Percentiles rank a stretch among this genome's conserved stretches.
These are phyloP conservation scores for Deakozyma indianensis DNA, from an alignment of 805 yeast genomes.

Conservation along the genomic window DNA sequence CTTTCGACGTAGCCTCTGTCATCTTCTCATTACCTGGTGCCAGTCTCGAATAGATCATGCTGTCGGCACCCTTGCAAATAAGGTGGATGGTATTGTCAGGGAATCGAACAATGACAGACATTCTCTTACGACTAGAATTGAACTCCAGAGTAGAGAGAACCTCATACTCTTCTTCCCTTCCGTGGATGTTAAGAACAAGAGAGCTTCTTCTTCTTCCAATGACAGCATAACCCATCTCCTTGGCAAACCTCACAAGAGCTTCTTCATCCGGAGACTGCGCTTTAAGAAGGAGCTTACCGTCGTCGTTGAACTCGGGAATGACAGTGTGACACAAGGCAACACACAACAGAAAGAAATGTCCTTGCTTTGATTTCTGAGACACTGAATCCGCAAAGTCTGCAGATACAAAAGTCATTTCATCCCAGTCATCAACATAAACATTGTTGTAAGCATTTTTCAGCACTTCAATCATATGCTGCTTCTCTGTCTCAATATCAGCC, in stretches of 20 bases:
- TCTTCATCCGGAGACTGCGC: slow-evolving; percentile 81
- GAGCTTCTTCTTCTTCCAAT: slow-evolving; percentile 37
- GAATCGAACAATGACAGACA: slow-evolving; percentile 52
- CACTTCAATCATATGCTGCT: slow-evolving; percentile 31
- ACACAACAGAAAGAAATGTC: slow-evolving; percentile 46
- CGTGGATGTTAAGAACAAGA: slow-evolving; percentile 30
- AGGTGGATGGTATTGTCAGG: slow-evolving; percentile 30
- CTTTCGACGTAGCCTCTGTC: slow-evolving; percentile 39
- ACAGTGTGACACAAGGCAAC: slow-evolving; percentile 67
- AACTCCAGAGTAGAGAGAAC: slow-evolving; percentile 47
- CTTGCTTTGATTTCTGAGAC: slow-evolving; percentile 30
- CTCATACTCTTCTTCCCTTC: slow-evolving; percentile 30
- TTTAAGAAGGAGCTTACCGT: slow-evolving; percentile 35
- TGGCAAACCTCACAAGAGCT: slow-evolving; percentile 62
- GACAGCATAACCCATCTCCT: slow-evolving; percentile 57
- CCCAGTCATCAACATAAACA: slow-evolving; percentile 26
- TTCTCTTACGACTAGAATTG: slow-evolving; percentile 59
- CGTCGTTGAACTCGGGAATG: slow-evolving; percentile 36
- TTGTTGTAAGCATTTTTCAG: slow-evolving; percentile 25
- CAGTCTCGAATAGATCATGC: slow-evolving; percentile 41
- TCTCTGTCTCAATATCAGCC: slow-evolving; percentile 28
- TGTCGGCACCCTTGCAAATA: slow-evolving; percentile 64
- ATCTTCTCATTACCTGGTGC: slow-evolving; percentile 19
- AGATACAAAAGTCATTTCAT: slow-evolving; percentile 44
- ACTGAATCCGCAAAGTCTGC: slow-evolving; percentile 43